These are phyloP conservation scores for Monilinia polystroma DNA, from an alignment of 2,329 filamentous ascomycete species.

Conservation along the genomic window DNA sequence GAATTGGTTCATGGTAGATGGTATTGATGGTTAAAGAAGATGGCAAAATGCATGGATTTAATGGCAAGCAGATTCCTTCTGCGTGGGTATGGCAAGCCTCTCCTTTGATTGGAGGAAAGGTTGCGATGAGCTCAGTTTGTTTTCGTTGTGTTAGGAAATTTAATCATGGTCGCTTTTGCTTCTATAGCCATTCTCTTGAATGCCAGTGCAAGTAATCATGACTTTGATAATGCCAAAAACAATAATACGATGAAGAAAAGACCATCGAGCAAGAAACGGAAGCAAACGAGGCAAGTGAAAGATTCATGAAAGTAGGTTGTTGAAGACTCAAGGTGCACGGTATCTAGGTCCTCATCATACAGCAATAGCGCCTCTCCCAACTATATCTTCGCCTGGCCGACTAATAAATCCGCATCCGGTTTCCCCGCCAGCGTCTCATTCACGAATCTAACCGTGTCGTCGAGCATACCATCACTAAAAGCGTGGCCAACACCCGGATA, in stretches of 20 bases:
- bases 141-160: not conserved
- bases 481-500: conserved; percentile 68
- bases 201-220: too few species aligned
- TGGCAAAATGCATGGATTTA: not conserved
- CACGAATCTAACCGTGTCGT: conserved; percentile 64
- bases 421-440: conserved; percentile 40
- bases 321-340: not conserved
- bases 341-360: too few species aligned
- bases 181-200: not conserved
- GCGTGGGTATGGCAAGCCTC: not conserved
- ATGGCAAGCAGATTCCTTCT: not conserved
- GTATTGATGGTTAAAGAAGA: not conserved
- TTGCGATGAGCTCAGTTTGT: not conserved
- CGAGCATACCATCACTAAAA: conserved; percentile 67
- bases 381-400: conserved; percentile 30
- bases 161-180: not conserved
- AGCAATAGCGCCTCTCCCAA: not conserved
- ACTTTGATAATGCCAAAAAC: not conserved
- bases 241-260: not conserved
- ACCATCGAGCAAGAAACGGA: not conserved
- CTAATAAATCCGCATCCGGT: not conserved
- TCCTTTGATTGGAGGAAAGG: not conserved
- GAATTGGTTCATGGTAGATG: not conserved
- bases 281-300: not conserved
- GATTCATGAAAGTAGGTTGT: not conserved